These are phyloP conservation scores for Tolypocladium inflatum DNA, from an alignment of 2,329 filamentous ascomycete species.

Conservation along the genomic window DNA sequence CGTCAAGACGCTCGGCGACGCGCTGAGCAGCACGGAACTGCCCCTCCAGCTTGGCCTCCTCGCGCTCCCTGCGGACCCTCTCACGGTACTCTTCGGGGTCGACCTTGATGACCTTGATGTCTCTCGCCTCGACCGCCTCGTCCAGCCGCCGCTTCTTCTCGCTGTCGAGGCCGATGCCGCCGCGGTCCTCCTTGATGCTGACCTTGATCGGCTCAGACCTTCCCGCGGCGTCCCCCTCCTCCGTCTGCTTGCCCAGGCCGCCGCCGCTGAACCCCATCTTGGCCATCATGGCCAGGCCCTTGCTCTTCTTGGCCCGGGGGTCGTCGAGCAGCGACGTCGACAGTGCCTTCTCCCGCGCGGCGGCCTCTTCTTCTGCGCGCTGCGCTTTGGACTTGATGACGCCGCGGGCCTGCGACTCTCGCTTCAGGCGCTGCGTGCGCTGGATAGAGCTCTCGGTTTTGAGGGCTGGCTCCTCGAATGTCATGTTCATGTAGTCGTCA, in stretches of 20 bases:
- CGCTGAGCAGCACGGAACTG: slow-evolving; percentile 72
- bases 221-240: slow-evolving; percentile 25
- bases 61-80: slow-evolving; percentile 59
- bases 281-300: slow-evolving; percentile 93
- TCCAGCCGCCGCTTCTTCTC: slow-evolving; percentile 71
- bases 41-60: slow-evolving; percentile 57
- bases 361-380: slow-evolving; percentile 62
- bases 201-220: slow-evolving; percentile 64
- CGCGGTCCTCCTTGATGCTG: slow-evolving; percentile 66
- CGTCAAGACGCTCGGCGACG: slow-evolving; percentile 68
- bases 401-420: slow-evolving; percentile 58
- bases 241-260: slow-evolving; percentile 54
- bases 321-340: slow-evolving; percentile 60
- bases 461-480: slow-evolving; percentile 59
- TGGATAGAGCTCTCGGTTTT: slow-evolving; percentile 44
- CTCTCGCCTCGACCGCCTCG: slow-evolving; percentile 44
- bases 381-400: slow-evolving; percentile 74
- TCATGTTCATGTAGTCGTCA: slow-evolving; percentile 98
- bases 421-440: slow-evolving; percentile 41
- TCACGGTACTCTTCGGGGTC: slow-evolving; percentile 66
- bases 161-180: slow-evolving; percentile 74
- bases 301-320: slow-evolving; percentile 53
- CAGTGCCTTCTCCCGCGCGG: slow-evolving; percentile 66
- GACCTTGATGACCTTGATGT: slow-evolving; percentile 50
- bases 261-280: slow-evolving; percentile 86